A percentile compares a stretch with the other conserved stretches of the same genome.
These are phyloP conservation scores for Vitis labrusca DNA, from an alignment of 164 flowering plant species.

Conservation along the genomic window DNA sequence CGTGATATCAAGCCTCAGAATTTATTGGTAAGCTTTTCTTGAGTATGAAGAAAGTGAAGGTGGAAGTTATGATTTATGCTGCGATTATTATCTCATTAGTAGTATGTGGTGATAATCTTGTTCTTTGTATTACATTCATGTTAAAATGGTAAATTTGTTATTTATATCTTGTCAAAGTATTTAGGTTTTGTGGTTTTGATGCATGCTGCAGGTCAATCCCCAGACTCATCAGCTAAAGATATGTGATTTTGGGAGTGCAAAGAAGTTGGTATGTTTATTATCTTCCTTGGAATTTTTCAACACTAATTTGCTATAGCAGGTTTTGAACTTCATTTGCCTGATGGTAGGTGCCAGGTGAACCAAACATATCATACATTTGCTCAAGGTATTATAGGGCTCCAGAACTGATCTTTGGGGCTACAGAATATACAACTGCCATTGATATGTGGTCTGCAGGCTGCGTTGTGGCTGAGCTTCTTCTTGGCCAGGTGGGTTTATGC, in stretches of 20 bases:
- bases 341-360: conserved; percentile 86
- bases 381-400: conserved; percentile 98
- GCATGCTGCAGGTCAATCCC: conserved; percentile 77
- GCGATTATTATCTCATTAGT: background rate
- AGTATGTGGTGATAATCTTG: background rate
- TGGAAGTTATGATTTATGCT: too few relatives aligned
- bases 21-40: conserved; percentile 66
- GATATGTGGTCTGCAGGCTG: conserved; percentile 99
- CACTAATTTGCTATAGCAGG: background rate
- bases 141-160: background rate
- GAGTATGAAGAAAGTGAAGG: too few relatives aligned
- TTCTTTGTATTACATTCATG: background rate
- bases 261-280: conserved; percentile 73
- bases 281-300: background rate
- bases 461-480: conserved; percentile 91
- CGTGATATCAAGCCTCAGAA: conserved; percentile 99
- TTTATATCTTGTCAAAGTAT: background rate
- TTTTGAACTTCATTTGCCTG: conserved; percentile 3
- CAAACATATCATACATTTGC: conserved; percentile 96
- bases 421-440: conserved; percentile 89
- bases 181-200: background rate
- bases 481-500: conserved; percentile 69
- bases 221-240: conserved; percentile 91
- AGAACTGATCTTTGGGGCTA: conserved; percentile 96
- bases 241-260: conserved; percentile 99